These are phyloP conservation scores for Nitzschia palea DNA, from an alignment of 108 stramenopile species.

Conservation along the genomic window DNA sequence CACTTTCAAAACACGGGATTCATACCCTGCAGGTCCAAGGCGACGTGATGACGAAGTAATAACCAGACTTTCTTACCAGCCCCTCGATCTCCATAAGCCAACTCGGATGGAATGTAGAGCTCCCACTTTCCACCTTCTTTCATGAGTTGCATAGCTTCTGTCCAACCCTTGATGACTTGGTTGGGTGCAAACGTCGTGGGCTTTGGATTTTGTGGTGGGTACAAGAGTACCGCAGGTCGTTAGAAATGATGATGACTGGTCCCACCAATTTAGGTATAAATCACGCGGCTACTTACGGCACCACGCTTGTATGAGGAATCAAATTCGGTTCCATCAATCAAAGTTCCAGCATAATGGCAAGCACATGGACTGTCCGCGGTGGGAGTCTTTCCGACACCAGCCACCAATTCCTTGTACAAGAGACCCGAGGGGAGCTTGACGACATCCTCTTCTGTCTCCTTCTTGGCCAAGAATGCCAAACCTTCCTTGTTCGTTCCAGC, in stretches of 20 bases:
- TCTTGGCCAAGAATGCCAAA: slow-evolving; percentile 68
- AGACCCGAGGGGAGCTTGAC: slow-evolving; percentile 72
- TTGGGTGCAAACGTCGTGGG: slow-evolving; percentile 92
- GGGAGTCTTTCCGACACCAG: slow-evolving; percentile 70
- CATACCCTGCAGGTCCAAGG: too few relatives aligned
- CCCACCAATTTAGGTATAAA: too few relatives aligned
- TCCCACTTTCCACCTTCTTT: slow-evolving; percentile 97
- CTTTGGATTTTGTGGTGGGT: too few relatives aligned
- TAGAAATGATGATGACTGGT: too few relatives aligned
- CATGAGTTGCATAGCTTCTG: slow-evolving; percentile 97
- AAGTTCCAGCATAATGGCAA: slow-evolving; percentile 90
- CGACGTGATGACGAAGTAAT: too few relatives aligned
- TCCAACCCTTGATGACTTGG: slow-evolving; percentile 90
- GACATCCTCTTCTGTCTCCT: slow-evolving; percentile 69
- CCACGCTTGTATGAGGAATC: slow-evolving; percentile 90
- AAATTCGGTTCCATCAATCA: slow-evolving; percentile 92
- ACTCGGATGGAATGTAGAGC: slow-evolving; percentile 89
- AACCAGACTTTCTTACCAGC: slow-evolving; percentile 45
- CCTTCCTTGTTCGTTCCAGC: slow-evolving; percentile 74
- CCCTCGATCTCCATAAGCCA: slow-evolving; percentile 91
- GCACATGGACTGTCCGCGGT: slow-evolving; percentile 57
- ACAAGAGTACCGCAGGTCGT: too few relatives aligned
- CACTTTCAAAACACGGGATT: too few relatives aligned
- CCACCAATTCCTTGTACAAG: slow-evolving; percentile 70
- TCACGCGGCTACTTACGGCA: too few relatives aligned